Conservation (phyloP, 2,329 filamentous ascomycete genomes). For the Fusarium sororula region DNA sequence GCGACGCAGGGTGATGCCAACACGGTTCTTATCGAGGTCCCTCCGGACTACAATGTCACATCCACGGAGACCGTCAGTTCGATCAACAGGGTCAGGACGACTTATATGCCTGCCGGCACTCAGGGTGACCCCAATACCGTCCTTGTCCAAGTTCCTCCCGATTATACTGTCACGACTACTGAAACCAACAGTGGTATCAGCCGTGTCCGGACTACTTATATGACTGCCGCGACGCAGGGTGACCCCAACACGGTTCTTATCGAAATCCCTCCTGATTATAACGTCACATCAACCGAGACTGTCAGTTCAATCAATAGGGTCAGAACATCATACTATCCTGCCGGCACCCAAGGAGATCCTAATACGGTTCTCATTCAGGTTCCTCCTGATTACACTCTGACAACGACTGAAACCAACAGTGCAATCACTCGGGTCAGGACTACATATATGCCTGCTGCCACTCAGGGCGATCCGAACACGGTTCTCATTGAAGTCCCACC, state of each 20-base stretch:
- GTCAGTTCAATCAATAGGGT: not conserved
- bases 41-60: not conserved
- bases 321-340: slow-evolving; percentile 1
- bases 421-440: not conserved
- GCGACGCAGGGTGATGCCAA: not conserved
- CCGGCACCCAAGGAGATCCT: slow-evolving; percentile 5
- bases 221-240: not conserved
- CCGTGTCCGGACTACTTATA: not conserved
- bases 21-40: not conserved
- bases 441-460: not conserved
- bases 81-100: not conserved
- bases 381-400: slow-evolving; percentile 4
- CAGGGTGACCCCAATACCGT: not conserved
- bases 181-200: not conserved
- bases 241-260: not conserved
- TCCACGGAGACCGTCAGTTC: not conserved
- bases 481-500: not conserved
- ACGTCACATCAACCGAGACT: not conserved
- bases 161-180: not conserved
- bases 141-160: not conserved
- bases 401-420: not conserved
- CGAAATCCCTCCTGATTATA: not conserved
- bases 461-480: slow-evolving; percentile 2
- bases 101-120: not conserved
- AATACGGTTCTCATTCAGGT: slow-evolving; percentile 10